Evolutionary conservation across 768 basidiomycete genomes (phyloP), one percentile per base, ranked within the genome.

Genomic region (Amanita polypyramis): DNA sequence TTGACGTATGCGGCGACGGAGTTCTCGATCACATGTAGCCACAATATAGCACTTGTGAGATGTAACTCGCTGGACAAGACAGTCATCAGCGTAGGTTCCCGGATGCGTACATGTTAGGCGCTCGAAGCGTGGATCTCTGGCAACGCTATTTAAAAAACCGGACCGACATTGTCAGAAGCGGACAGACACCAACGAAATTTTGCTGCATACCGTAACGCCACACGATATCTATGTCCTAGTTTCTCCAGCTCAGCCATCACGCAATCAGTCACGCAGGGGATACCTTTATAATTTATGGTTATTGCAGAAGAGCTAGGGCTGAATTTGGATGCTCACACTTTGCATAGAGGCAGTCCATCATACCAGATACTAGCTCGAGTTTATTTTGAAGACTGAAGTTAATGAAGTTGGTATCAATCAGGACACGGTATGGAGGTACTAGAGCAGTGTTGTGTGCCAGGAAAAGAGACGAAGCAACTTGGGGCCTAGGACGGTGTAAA

Each of bases 341-440:
- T 10, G 96, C 96, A 65, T 90, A 96, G 12, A 98, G 72, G 59
- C 92, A 95, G 60, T 99, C 96, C 96, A 99, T 98, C 96, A 99
- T 97, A n/a, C 89, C 93, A 58, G 84, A 81, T 17, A 97, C 73
- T 47, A 98, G 75, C 63, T 99, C 96, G 54, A 99, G 69, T 64
- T 97, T 96, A 66, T 98, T 99, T 69, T 99, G 96, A 42, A 99
- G 74, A 55, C 85, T 90, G 63, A 98, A 95, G 62, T 98, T 98
- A 74, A 99, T 99, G 57, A 99, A 98, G 63, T 99, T 99, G 61
- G 96, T 99, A 65, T 99, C 96, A 51, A 99, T 91, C 33, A 99
- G 79, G 21, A 99, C 90, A 15, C 95, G 82, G 62, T 98, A 99
- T 2, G 96, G 96, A 0, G 96, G 96, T 0, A 90, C 94, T 40